Base-by-base conservation (phyloP, 2,329 filamentous ascomycete genomes). In the Hymenoscyphus linearis region DNA sequence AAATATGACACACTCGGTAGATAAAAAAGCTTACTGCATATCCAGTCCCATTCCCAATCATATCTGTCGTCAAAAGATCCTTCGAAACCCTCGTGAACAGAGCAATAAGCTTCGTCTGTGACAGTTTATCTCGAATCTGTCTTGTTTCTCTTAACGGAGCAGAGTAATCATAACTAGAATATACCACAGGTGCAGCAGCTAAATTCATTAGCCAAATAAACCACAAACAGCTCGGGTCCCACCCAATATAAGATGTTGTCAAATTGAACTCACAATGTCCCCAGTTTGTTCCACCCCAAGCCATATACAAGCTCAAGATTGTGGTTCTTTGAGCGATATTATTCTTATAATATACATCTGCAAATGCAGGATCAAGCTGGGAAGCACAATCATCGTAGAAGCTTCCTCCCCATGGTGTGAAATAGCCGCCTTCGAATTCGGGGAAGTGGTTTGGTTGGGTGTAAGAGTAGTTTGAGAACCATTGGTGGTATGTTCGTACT, bases 311-410 rank as follows among this genome's bases (percentile, higher is more conserved):
- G 53, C 75, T 82, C 36, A 80, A 71, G 12, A 82, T 68, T 0
- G 79, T 82, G 1, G 77, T 73, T 25, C 77, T 72, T 58, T 82
- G 80, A 5, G 76, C 81, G 60, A 83, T 77, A 57, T 82, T 79
- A 65, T 82, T 80, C 67, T 83, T 83, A 68, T 83, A 84, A 60
- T 81, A 84, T 1, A 84, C 77, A 69, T 83, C 80, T 1, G 80
- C 76, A 68, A 81, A 83, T 13, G 76, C 76, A 0, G 76, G 75
- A 12, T 73, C 72, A 58, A 79, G 78, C 53, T 81, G 77, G 0
- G 78, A 72, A 14, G 70, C 58, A 64, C 80, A 83, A 59, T 76
- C 70, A 58, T 82, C 82, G 62, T 82, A 83, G 62, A 82, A 82
- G 10, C 66, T 72, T 3, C 78, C 78, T 0, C 78, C 79, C 81